These are phyloP conservation scores for Ustilago curta DNA, from an alignment of 1,284 basidiomycete species.

Conservation along the genomic window DNA sequence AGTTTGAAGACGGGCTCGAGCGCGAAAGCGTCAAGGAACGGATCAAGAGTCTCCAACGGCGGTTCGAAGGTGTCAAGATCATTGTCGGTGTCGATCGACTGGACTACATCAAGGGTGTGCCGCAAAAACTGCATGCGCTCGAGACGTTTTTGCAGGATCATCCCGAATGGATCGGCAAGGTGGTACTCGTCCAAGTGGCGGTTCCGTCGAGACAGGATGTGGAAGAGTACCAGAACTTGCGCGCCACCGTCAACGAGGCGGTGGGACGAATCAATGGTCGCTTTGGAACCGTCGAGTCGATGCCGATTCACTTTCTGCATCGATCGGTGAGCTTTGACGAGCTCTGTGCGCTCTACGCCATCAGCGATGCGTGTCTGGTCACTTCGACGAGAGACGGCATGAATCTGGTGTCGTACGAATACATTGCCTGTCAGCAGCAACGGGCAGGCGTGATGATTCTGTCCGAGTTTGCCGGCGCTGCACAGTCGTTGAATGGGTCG, in stretches of 20 bases:
- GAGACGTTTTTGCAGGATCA: constrained; percentile 97
- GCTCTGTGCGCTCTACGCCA: constrained; percentile 93
- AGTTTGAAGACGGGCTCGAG: constrained; percentile 86
- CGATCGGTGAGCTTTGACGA: constrained; percentile 91
- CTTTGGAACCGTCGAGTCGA: constrained; percentile 97
- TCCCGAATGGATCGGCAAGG: constrained; percentile 99
- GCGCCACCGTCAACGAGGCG: constrained; percentile 95
- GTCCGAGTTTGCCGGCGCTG: constrained; percentile 97
- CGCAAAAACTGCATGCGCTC: constrained; percentile 95
- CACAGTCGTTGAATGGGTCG: constrained; percentile 75
- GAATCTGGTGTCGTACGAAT: constrained; percentile 99
- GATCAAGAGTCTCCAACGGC: constrained; percentile 82
- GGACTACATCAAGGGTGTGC: constrained; percentile 99
- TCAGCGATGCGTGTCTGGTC: constrained; percentile 95
- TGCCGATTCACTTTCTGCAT: constrained; percentile 97
- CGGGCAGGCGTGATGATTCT: constrained; percentile 96
- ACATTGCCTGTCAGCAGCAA: constrained; percentile 93
- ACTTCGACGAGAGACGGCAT: constrained; percentile 96
- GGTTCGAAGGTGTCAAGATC: constrained; percentile 94
- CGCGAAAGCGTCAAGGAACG: constrained; percentile 83
- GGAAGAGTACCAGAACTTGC: constrained; percentile 97
- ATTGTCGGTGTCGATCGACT: constrained; percentile 98
- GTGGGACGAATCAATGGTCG: constrained; percentile 98
- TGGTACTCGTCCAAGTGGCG: constrained; percentile 94
- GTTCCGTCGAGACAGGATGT: constrained; percentile 98